Base-by-base conservation (phyloP, 1,284 basidiomycete species). In the Ceratobasidium sp. region DNA sequence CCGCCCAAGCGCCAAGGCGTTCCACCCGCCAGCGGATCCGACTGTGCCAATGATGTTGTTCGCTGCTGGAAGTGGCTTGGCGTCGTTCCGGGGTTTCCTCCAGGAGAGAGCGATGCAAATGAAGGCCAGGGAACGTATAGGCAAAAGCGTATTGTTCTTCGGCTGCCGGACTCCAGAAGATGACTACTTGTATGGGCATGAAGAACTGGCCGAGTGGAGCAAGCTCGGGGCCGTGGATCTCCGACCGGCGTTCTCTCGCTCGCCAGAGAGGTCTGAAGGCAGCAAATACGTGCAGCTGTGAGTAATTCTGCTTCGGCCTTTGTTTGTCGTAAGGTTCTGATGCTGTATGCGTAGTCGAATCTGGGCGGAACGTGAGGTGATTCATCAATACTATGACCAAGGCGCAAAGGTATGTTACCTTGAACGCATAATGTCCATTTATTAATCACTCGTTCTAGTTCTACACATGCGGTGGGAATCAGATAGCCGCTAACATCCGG, bases 11-110 rank as follows among this genome's bases (percentile, higher is more conserved):
- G 80, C 84, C 23, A 84, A 85, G 20, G 84, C 84, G n/a, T 90
- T 90, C 86, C 88, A 88, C 82, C 87, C 87, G 9, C 89, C 89
- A 0, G 82, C 84, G 20, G 87, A 90, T 80, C 86, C 87, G 0
- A 72, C 79, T 5, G 81, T 84, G 18, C 89, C 89, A 3, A 83
- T 90, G 49, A 84, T 89, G 26, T 86, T 89, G 85, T 88, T 89
- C 82, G 87, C 86, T 42, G 87, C 88, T 39, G 89, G 89, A 10
- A 86, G 87, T 4, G 89, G 89, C 0, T 80, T 90, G 26, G 87
- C 89, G 10, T 89, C 89, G 0, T 89, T 90, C 86, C 85, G 88
- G 60, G 89, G 88, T 0, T 90, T 90, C 84, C 84, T 90, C 53
- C 87, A 89, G 81, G 89, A 90, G 81, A 86, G 89, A 23, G 88